Conservation (phyloP, 2,329 filamentous ascomycete species). For the Alternaria arborescens region DNA sequence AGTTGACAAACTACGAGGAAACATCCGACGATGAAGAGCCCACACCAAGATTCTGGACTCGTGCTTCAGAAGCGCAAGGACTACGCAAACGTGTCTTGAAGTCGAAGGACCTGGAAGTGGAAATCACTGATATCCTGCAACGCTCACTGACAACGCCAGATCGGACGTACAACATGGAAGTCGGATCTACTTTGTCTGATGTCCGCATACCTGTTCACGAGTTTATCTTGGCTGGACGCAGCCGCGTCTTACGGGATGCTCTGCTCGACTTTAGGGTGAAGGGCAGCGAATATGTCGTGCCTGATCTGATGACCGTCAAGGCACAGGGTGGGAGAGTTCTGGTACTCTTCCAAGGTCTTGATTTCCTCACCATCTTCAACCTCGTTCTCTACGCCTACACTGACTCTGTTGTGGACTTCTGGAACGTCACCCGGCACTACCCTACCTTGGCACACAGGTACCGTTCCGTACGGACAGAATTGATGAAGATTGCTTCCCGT, state of each 20-base stretch:
- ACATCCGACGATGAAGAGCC: conserved; percentile 56
- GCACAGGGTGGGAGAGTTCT: conserved; percentile 61
- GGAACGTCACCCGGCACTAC: conserved; percentile 77
- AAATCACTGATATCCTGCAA: conserved; percentile 61
- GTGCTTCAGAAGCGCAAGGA: conserved; percentile 57
- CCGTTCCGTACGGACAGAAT: conserved; percentile 79
- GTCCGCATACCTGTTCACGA: conserved; percentile 81
- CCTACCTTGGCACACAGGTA: conserved; percentile 74
- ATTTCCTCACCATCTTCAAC: conserved; percentile 82
- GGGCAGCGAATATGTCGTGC: conserved; percentile 62
- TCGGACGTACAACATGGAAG: conserved; percentile 54
- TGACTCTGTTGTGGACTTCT: conserved; percentile 82
- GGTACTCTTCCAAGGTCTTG: conserved; percentile 73
- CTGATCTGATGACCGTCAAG: conserved; percentile 69
- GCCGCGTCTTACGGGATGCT: conserved; percentile 67
- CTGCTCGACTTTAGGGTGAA: conserved; percentile 67
- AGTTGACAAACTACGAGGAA: conserved; percentile 60
- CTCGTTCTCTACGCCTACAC: conserved; percentile 82
- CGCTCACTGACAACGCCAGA: conserved; percentile 49
- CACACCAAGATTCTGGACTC: conserved; percentile 60
- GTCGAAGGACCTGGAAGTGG: conserved; percentile 71
- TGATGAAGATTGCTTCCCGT: conserved; percentile 83
- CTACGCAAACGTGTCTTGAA: conserved; percentile 67
- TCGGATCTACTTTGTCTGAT: conserved; percentile 69
- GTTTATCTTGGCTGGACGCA: conserved; percentile 80